Conservation (phyloP, 495 filamentous ascomycete species). For the Penicillium macrosclerotiorum region DNA sequence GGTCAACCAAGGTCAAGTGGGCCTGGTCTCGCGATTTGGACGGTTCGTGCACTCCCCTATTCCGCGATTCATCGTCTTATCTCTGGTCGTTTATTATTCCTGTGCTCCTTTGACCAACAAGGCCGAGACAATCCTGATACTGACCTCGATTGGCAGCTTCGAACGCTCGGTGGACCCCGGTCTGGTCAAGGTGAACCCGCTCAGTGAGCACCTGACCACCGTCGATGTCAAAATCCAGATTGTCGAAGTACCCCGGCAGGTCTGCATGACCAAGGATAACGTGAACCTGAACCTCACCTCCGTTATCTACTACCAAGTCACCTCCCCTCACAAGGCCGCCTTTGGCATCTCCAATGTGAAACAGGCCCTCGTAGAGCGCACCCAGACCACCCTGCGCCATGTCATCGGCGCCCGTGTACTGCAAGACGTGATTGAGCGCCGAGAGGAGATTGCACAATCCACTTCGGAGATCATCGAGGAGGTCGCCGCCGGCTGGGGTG, state of each 20-base stretch:
- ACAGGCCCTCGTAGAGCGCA: slow-evolving; percentile 94
- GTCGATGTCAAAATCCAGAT: slow-evolving; percentile 99
- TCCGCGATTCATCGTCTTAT: too few relatives aligned
- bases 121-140: too few relatives aligned
- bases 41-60: slow-evolving; percentile 42
- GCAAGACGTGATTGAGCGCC: slow-evolving; percentile 98
- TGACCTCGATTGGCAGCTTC: slow-evolving; percentile 50
- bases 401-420: slow-evolving; percentile 95
- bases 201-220: slow-evolving; percentile 82
- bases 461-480: slow-evolving; percentile 98
- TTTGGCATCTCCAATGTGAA: slow-evolving; percentile 95
- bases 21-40: slow-evolving; percentile 92
- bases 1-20: slow-evolving; percentile 90
- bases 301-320: slow-evolving; percentile 99
- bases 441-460: slow-evolving; percentile 90
- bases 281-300: slow-evolving; percentile 90
- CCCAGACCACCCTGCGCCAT: slow-evolving; percentile 95
- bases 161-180: slow-evolving; percentile 96
- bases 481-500: slow-evolving; percentile 91
- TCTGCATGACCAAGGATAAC: slow-evolving; percentile 99
- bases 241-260: slow-evolving; percentile 92
- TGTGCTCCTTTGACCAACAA: too few relatives aligned
- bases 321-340: slow-evolving; percentile 91
- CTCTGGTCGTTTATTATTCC: too few relatives aligned
- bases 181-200: slow-evolving; percentile 96